phyloP scores from a whole-genome alignment of 2,329 filamentous ascomycete species.

The Hypoxylon sp. region DNA sequence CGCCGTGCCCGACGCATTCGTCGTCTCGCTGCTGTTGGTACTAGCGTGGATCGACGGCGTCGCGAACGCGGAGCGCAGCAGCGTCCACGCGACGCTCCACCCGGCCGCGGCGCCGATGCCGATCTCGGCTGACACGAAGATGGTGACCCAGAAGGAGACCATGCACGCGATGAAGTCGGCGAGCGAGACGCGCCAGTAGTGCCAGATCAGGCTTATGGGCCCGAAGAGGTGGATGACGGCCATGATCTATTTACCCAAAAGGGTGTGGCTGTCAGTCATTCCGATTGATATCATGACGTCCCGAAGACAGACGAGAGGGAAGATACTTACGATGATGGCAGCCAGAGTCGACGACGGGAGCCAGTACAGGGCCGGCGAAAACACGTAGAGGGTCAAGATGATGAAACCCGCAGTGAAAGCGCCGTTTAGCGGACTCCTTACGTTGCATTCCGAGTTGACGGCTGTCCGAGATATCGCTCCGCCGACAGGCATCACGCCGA shows the following conservation, averaged over 20 bases:
- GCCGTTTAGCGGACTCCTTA: constrained; percentile 68
- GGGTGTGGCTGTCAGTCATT: neutral
- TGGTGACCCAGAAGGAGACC: constrained; percentile 69
- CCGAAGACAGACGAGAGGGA: neutral
- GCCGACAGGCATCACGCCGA: constrained; percentile 69
- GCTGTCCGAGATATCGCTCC: constrained; percentile 73
- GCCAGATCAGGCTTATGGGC: constrained; percentile 65
- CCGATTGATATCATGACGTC: neutral
- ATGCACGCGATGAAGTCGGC: constrained; percentile 70
- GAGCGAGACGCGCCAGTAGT: constrained; percentile 70
- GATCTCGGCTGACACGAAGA: constrained; percentile 67
- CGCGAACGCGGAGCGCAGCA: constrained; percentile 65
- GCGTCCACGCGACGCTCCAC: constrained; percentile 69
- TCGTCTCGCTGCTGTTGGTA: constrained; percentile 39
- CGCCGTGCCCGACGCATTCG: constrained; percentile 7
- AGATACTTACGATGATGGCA: constrained; percentile 64
- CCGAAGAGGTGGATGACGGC: constrained; percentile 70
- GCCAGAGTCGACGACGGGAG: constrained; percentile 71
- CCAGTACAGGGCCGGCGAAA: constrained; percentile 69
- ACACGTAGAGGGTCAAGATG: constrained; percentile 67
- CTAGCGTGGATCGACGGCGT: constrained; percentile 44
- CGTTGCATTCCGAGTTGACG: constrained; percentile 70
- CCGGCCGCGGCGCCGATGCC: constrained; percentile 67
- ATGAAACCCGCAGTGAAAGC: constrained; percentile 68
- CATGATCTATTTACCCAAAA: constrained; percentile 55